Conservation (phyloP, 495 filamentous ascomycete genomes). For the Xylaria telfairii region DNA sequence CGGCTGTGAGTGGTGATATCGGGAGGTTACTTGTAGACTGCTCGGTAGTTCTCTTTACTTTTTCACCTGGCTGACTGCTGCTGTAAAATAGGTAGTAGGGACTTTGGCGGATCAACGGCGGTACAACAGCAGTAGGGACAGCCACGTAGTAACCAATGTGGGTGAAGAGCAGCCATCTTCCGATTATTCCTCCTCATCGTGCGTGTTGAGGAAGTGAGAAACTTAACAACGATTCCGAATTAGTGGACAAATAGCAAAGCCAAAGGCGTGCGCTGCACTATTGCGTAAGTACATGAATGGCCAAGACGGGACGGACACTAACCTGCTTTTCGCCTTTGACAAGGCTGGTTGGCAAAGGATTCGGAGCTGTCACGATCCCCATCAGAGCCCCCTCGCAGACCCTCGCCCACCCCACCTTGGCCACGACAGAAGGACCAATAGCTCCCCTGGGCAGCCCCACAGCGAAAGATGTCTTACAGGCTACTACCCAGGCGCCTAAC, state of each 20-base stretch:
- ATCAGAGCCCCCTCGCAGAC: neutral
- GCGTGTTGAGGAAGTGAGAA: too few relatives aligned
- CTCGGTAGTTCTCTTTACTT: neutral
- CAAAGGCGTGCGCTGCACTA: neutral
- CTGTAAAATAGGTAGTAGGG: neutral
- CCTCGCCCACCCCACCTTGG: neutral
- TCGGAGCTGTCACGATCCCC: conserved; percentile 1
- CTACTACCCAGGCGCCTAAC: too few relatives aligned
- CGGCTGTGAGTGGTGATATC: neutral
- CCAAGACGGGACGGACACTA: neutral
- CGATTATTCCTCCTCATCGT: neutral
- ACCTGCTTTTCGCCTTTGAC: neutral
- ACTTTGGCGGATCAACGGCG: neutral
- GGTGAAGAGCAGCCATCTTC: neutral
- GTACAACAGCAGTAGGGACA: too few relatives aligned
- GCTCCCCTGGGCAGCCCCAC: neutral
- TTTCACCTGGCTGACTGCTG: neutral
- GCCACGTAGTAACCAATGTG: neutral
- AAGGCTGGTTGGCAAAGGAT: neutral
- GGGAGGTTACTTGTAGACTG: too few relatives aligned
- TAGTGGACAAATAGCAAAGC: too few relatives aligned
- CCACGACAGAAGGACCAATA: neutral
- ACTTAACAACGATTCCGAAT: neutral
- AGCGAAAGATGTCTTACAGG: conserved; percentile 8
- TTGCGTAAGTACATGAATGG: too few relatives aligned